Percentiles rank a stretch among this genome's conserved stretches.
Conservation (phyloP, 2,329 filamentous ascomycete species). For the Diplodia scrobiculata region DNA sequence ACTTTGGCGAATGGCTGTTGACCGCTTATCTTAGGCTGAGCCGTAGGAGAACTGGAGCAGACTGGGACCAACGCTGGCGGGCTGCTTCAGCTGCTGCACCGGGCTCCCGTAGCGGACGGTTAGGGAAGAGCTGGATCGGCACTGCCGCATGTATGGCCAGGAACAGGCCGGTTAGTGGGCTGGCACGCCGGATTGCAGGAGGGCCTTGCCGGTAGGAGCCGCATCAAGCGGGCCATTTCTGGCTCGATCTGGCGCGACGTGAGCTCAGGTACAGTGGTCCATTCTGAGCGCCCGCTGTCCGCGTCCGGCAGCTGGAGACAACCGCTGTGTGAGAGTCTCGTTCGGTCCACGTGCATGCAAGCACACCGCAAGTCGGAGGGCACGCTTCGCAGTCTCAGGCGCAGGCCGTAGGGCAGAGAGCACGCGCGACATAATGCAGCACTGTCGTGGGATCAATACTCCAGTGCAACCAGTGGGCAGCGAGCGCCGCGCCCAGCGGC, state of each 20-base stretch:
- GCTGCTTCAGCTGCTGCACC: not conserved
- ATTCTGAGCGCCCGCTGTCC: not conserved
- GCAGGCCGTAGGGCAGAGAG: constrained; percentile 5
- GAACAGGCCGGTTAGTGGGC: not conserved
- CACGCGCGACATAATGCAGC: constrained; percentile 10
- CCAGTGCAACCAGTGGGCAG: not conserved
- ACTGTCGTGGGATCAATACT: constrained; percentile 21
- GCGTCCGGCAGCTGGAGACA: not conserved
- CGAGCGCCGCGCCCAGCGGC: not conserved
- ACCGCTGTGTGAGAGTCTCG: not conserved
- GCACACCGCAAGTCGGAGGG: constrained; percentile 13
- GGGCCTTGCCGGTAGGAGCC: constrained; percentile 13
- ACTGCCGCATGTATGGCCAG: constrained; percentile 1
- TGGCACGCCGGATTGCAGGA: constrained; percentile 1
- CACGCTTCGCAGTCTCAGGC: not conserved
- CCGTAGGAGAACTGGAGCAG: not conserved
- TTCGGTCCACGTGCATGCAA: constrained; percentile 14
- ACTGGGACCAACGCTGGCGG: not conserved
- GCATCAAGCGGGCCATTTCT: constrained; percentile 6
- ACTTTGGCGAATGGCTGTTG: not conserved
- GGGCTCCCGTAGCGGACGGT: not conserved
- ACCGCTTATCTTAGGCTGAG: constrained; percentile 2
- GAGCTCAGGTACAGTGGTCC: not conserved
- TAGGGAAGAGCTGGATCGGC: not conserved
- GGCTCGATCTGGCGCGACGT: constrained; percentile 2